phyloP scores from a whole-genome alignment of 345 rosid genomes.

The Pugionium dolabratum region DNA sequence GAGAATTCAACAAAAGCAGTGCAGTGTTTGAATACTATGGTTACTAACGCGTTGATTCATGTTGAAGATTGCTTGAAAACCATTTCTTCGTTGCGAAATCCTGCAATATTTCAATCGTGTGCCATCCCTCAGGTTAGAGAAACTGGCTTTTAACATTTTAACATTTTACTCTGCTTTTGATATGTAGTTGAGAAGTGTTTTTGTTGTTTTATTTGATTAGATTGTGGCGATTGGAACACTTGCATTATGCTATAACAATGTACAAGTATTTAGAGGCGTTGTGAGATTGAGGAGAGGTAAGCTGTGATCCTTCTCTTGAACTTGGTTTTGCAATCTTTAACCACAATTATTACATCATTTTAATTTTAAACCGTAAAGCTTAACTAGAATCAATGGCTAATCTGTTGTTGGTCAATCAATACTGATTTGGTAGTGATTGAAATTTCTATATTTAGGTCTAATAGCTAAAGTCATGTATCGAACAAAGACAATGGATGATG shows the following conservation, averaged over 20 bases:
- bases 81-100: slow-evolving; percentile 57
- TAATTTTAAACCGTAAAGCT: neutral
- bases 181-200: neutral
- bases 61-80: slow-evolving; percentile 69
- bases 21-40: slow-evolving; percentile 89
- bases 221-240: slow-evolving; percentile 89
- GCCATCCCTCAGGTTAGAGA: slow-evolving; percentile 75
- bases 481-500: slow-evolving; percentile 77
- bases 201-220: slow-evolving; percentile 42
- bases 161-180: neutral
- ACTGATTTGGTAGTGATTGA: neutral
- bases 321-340: neutral
- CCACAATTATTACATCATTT: neutral
- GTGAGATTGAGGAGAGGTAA: slow-evolving; percentile 93
- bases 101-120: slow-evolving; percentile 71
- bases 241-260: slow-evolving; percentile 76
- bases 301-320: slow-evolving; percentile 15
- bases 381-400: neutral
- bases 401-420: neutral
- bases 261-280: slow-evolving; percentile 84
- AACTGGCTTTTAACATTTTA: too few species aligned
- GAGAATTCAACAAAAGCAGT: slow-evolving; percentile 77
- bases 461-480: slow-evolving; percentile 74
- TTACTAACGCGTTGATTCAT: slow-evolving; percentile 75
- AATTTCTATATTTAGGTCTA: slow-evolving; percentile 52